Evolutionary conservation across 352 stramenopile species (phyloP).

Genomic region (Phytophthora crassamura): DNA sequence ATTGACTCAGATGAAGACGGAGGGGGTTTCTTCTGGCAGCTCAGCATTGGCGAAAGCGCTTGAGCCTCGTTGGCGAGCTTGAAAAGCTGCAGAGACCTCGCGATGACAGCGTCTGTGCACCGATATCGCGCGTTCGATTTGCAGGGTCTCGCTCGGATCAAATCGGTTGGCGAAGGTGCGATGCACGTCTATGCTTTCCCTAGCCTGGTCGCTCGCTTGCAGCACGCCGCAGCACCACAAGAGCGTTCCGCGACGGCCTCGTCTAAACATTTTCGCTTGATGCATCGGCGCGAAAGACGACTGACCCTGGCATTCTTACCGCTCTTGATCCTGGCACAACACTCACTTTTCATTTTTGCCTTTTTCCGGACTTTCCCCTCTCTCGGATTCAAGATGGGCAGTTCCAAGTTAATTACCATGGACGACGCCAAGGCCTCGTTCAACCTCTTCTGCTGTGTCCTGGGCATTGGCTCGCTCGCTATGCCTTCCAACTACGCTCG

Average conservation of each 20-base stretch:
- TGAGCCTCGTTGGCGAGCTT: not conserved
- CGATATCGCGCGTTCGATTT: conserved; percentile 15
- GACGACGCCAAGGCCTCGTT: conserved; percentile 15
- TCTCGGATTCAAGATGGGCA: conserved; percentile 11
- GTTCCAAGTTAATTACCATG: conserved; percentile 2
- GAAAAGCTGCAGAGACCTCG: conserved; percentile 6
- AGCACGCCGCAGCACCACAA: conserved; percentile 16
- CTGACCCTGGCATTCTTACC: too few relatives aligned
- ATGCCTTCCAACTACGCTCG: conserved; percentile 29
- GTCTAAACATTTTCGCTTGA: conserved; percentile 25
- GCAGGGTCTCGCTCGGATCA: conserved; percentile 13
- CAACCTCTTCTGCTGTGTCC: conserved; percentile 27
- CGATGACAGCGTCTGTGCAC: conserved; percentile 13
- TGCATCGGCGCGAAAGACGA: conserved; percentile 18
- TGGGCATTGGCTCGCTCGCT: conserved; percentile 25
- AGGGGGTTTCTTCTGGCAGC: too few relatives aligned
- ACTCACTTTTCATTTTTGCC: conserved; percentile 12
- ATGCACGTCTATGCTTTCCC: conserved; percentile 20
- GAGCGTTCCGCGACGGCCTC: conserved; percentile 13
- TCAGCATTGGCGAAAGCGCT: not conserved
- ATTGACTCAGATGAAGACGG: conserved; percentile 2
- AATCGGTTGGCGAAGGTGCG: conserved; percentile 4
- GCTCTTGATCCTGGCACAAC: too few relatives aligned
- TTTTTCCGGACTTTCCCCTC: conserved; percentile 8
- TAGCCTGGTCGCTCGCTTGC: conserved; percentile 18